Evolutionary conservation across 2,329 filamentous ascomycete genomes (phyloP).

Genomic region (Cryphonectria parasitica): DNA sequence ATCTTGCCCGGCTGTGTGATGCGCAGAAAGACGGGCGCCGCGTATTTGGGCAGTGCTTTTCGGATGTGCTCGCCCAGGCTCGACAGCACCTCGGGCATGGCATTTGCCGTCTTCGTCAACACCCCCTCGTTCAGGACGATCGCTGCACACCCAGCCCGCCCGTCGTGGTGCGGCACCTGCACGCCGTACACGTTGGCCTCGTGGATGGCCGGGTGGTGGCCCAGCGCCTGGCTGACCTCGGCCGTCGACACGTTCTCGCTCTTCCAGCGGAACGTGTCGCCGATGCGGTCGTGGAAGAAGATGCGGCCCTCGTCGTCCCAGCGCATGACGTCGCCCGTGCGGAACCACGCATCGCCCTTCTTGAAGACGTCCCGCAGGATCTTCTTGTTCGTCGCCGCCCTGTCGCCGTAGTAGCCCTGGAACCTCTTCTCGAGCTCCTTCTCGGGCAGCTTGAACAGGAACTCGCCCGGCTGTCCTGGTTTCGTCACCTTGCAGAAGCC

Average conservation of each 20-base stretch:
- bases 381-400: constrained; percentile 71
- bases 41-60: constrained; percentile 69
- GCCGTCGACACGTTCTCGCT: constrained; percentile 81
- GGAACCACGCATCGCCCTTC: constrained; percentile 81
- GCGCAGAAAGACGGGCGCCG: constrained; percentile 77
- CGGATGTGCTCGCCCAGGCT: constrained; percentile 64
- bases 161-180: constrained; percentile 77
- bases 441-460: constrained; percentile 72
- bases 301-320: constrained; percentile 71
- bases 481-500: constrained; percentile 67
- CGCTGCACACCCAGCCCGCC: constrained; percentile 74
- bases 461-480: constrained; percentile 71
- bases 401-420: constrained; percentile 82
- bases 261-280: constrained; percentile 81
- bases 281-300: constrained; percentile 82
- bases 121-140: constrained; percentile 50
- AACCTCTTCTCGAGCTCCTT: constrained; percentile 67
- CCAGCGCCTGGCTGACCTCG: constrained; percentile 78
- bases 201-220: constrained; percentile 65
- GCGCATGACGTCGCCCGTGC: constrained; percentile 81
- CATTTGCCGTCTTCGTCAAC: constrained; percentile 25
- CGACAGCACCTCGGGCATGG: constrained; percentile 48
- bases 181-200: constrained; percentile 92
- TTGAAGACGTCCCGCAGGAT: constrained; percentile 73
- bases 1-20: constrained; percentile 60